Percentiles rank a stretch among this genome's conserved stretches.
Conservation (phyloP, 441 rosid genomes). For the Omphalea diandra region DNA sequence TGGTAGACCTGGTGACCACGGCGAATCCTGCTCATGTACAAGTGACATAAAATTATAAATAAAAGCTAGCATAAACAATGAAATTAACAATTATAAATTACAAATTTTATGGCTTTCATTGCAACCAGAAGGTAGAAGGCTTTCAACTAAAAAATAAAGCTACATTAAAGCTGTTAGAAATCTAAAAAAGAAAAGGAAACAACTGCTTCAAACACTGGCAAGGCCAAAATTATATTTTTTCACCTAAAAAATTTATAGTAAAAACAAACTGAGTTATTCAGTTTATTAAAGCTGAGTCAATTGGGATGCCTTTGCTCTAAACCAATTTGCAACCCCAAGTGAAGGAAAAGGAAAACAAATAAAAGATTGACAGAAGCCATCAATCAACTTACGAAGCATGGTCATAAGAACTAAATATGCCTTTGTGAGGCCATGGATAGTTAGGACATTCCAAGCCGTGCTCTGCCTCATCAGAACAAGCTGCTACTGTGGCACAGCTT, state of each 20-base stretch:
- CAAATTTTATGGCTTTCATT: neutral
- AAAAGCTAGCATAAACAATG: neutral
- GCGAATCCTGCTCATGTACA: conserved; percentile 64
- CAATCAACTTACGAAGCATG: conserved; percentile 82
- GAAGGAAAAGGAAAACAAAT: conserved; percentile 13
- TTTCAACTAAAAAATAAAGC: neutral
- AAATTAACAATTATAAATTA: neutral
- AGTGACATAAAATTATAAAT: neutral
- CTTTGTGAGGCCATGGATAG: conserved; percentile 98
- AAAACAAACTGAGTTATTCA: neutral
- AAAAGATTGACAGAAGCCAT: neutral
- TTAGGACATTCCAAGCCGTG: conserved; percentile 74
- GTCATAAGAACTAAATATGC: conserved; percentile 94
- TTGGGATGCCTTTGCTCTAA: neutral
- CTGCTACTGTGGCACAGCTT: conserved; percentile 67
- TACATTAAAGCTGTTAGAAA: neutral
- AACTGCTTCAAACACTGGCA: conserved; percentile 1
- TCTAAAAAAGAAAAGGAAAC: neutral
- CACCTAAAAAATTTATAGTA: neutral
- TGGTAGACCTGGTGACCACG: conserved; percentile 99
- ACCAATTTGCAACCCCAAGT: neutral
- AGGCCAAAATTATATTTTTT: neutral
- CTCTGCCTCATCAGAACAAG: conserved; percentile 90
- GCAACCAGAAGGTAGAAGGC: neutral
- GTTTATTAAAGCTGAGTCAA: neutral